Evolutionary conservation across 202 grass and related monocot genomes (phyloP), one percentile per base, ranked within the genome.

Genomic region (Carex arenaria): DNA sequence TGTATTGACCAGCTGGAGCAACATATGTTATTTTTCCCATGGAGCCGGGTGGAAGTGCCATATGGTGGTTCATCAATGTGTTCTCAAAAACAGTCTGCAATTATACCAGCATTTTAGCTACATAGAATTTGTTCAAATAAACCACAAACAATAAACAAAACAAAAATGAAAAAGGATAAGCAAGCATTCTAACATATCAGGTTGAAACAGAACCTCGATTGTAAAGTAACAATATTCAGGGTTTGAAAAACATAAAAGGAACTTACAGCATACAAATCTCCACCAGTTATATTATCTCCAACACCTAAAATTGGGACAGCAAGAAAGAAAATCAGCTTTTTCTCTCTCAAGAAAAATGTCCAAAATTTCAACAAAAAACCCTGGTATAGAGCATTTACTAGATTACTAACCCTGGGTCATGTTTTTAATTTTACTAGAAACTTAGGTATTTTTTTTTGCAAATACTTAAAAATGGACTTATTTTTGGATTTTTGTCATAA

Each of bases 211-310:
- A 38, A 38, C 52, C 14, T 7, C 51, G 40, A 19, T 11, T 78
- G n/a, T 59, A 0, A 31, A n/a, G 19, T 61, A 81, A 71, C 34
- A 75, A 40, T 28, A 62, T 64, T 10, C 19, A 26, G 23, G 56
- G 68, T 14, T 62, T 23, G 23, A 68, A 69, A 32, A 52, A 31
- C 18, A 61, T 43, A 32, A 19, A 51, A 61, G 55, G 8, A 85
- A 90, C 94, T 92, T 87, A 92, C 94, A 84, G 89, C 94, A 65
- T 97, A 97, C 57, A 94, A 71, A 85, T 97, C 94, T 82, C 92
- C 90, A 2, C 90, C 92, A 2, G 92, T 94, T 43, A 94, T 83
- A 67, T 75, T 82, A 90, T 94, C 92, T 84, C 92, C 94, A 78
- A 91, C 85, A 77, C 28, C 90, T 97, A 84, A 71, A 97, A 85